phyloP scores from a whole-genome alignment of 768 basidiomycete species.

The Rhizopogon rudus region DNA sequence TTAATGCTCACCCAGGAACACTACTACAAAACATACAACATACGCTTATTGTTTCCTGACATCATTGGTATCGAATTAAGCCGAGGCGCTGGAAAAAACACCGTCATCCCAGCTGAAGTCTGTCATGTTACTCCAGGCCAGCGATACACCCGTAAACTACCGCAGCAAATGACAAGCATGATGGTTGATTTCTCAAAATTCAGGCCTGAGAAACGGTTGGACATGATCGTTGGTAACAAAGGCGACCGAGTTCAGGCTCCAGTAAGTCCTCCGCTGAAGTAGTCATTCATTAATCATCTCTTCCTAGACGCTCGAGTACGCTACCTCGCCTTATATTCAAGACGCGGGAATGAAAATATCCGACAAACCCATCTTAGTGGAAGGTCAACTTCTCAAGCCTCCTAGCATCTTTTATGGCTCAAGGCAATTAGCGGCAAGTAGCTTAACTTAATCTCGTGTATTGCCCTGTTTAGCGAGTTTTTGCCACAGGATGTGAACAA shows the following conservation, averaged over 20 bases:
- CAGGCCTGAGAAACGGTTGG: conserved; percentile 37
- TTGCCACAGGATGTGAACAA: conserved; percentile 13
- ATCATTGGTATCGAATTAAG: conserved; percentile 34
- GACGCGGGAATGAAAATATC: conserved; percentile 38
- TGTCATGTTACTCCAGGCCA: conserved; percentile 44
- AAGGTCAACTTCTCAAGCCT: conserved; percentile 31
- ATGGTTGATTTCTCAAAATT: conserved; percentile 48
- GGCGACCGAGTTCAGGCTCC: conserved; percentile 8
- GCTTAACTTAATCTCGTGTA: neutral
- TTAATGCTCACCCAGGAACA: conserved; percentile 32
- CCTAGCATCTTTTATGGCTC: conserved; percentile 29
- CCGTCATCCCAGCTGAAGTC: conserved; percentile 46
- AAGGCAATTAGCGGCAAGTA: neutral
- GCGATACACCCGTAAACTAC: conserved; percentile 41
- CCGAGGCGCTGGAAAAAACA: conserved; percentile 14
- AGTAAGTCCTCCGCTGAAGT: conserved; percentile 11
- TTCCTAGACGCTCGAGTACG: conserved; percentile 31
- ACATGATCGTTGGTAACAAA: conserved; percentile 32
- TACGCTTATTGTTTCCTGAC: conserved; percentile 28
- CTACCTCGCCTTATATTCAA: conserved; percentile 35
- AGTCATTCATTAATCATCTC: neutral
- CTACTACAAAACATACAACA: conserved; percentile 31
- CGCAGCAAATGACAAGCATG: conserved; percentile 29
- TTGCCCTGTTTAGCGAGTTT: neutral
- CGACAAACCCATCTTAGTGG: conserved; percentile 22